Base-by-base conservation (phyloP, 768 basidiomycete genomes). In the Auricularia cornea region DNA sequence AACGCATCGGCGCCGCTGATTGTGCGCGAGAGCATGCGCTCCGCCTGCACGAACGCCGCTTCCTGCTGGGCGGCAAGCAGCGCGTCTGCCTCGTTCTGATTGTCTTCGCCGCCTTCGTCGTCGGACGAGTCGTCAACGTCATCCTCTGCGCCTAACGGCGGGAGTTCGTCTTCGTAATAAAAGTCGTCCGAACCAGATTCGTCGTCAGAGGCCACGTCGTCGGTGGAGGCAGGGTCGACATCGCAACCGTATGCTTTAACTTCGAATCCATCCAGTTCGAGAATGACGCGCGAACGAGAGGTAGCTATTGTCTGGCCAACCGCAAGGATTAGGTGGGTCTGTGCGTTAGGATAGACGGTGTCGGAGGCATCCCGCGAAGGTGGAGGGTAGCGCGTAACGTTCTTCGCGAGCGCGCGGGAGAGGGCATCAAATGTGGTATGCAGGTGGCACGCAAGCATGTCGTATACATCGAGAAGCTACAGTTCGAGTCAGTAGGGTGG, bases 391-490 rank as follows among this genome's bases (percentile, higher is more conserved):
- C 29, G 1, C 30, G 56, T 59, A 8, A 52, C 63, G 3, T 35
- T 33, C 12, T 44, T 48, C 8, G 87, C 85, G 23, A 89, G 74
- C 0, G 90, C 86, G 0, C 84, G 85, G 1, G 89, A 88, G 4
- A 92, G 77, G 0, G 88, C 82, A 10, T 83, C 79, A 70, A 91
- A 92, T 0, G 90, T 90, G 0, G 89, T 89, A 60, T 81, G 78
- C 14, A 92, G 75, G 72, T 92, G 90, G 1, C 87, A 91, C 0
- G 84, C 75, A 23, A 92, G 80, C 0, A 83, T 86, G 69, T 92
- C 90, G 61, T 84, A 86, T 8, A 88, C 83, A 3, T 79, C 74
- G 16, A 92, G 71, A 32, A 65, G 51, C 64, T 65, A 38, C 44
- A 48, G 20, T 40, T 28, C 26, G 35, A 44, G 57, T 32, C 31